Evolutionary conservation across 306 rosid genomes (phyloP).

Genomic region (Casuarina glauca): DNA sequence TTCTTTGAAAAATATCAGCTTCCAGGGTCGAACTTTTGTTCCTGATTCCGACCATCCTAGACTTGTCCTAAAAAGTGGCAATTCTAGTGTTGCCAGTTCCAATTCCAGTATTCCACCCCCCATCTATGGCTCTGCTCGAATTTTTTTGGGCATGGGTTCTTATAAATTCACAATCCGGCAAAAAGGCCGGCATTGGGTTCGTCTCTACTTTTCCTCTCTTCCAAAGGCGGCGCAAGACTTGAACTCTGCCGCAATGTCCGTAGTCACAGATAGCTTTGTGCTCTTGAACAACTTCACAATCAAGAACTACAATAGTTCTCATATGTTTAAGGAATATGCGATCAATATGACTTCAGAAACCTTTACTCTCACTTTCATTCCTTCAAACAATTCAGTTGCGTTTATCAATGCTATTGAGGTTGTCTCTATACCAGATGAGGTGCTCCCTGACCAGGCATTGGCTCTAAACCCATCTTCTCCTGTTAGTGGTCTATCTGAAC

Average conservation of each 20-base stretch:
- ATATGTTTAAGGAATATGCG: conserved; percentile 79
- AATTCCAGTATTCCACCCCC: conserved; percentile 64
- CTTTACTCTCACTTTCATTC: conserved; percentile 66
- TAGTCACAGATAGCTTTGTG: conserved; percentile 75
- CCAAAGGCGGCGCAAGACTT: conserved; percentile 45
- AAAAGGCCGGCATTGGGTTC: conserved; percentile 80
- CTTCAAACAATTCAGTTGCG: conserved; percentile 65
- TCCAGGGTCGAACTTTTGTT: conserved; percentile 70
- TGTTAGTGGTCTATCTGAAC: conserved; percentile 61
- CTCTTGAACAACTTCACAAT: conserved; percentile 74
- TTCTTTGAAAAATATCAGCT: conserved; percentile 57
- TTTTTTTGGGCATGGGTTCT: conserved; percentile 58
- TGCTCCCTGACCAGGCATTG: conserved; percentile 75
- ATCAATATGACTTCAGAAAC: conserved; percentile 66
- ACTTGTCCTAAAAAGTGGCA: conserved; percentile 47
- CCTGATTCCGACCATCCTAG: conserved; percentile 71
- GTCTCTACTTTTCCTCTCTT: conserved; percentile 74
- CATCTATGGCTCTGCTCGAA: conserved; percentile 71
- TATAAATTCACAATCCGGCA: conserved; percentile 58
- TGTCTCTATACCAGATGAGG: conserved; percentile 71
- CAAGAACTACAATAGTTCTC: conserved; percentile 62
- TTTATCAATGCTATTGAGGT: conserved; percentile 96
- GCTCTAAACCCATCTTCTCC: conserved; percentile 60
- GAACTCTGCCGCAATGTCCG: conserved; percentile 66
- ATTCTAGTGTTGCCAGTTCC: conserved; percentile 55